phyloP scores from a whole-genome alignment of 176 grass and related monocot genomes.

The Oryza glaberrima region DNA sequence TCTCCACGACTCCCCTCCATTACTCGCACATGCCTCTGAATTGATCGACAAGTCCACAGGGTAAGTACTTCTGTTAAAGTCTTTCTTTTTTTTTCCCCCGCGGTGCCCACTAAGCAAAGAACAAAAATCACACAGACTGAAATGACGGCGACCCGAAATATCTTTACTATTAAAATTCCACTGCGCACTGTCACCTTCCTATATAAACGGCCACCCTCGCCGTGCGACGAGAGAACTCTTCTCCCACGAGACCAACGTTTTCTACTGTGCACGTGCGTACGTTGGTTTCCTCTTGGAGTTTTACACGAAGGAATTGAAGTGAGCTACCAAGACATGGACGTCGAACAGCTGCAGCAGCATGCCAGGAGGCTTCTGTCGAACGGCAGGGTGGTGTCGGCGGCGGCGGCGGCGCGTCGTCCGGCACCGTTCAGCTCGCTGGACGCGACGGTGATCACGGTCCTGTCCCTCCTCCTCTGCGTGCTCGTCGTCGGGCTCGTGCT shows the following conservation, averaged over 20 bases:
- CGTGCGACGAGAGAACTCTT: conserved; percentile 37
- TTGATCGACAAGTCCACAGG: conserved; percentile 3
- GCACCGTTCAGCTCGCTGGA: conserved; percentile 54
- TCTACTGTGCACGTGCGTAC: neutral
- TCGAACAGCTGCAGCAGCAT: conserved; percentile 21
- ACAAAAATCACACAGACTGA: neutral
- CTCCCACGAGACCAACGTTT: neutral
- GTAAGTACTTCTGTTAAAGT: neutral
- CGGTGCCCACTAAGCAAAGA: conserved; percentile 9
- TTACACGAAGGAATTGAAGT: neutral
- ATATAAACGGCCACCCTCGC: conserved; percentile 43
- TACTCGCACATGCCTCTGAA: neutral
- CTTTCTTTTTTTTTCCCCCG: neutral
- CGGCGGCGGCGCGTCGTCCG: neutral
- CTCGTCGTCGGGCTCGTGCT: conserved; percentile 56
- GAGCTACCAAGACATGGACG: conserved; percentile 46
- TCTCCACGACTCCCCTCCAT: conserved; percentile 16
- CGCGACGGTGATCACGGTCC: conserved; percentile 61
- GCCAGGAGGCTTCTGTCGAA: conserved; percentile 59
- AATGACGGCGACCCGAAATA: conserved; percentile 7
- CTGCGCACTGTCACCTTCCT: neutral
- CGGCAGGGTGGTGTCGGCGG: neutral
- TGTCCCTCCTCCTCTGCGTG: conserved; percentile 66
- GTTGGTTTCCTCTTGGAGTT: neutral
- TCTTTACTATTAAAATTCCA: conserved; percentile 1